These are phyloP conservation scores for Uronychia binucleata DNA, from an alignment of 73 alveolate genomes.

Conservation along the genomic window DNA sequence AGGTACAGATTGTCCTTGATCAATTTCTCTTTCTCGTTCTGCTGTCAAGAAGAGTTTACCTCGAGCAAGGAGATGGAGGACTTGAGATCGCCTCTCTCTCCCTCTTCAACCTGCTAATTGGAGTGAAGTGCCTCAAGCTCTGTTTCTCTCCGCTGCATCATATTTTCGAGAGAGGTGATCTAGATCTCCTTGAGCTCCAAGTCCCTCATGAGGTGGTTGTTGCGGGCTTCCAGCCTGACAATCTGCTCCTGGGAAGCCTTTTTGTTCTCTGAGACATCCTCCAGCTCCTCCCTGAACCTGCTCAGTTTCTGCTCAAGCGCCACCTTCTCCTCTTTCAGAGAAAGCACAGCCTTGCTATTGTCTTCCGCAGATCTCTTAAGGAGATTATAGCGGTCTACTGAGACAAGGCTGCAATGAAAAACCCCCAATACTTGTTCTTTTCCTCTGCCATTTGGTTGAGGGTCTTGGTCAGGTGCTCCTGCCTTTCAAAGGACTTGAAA, in stretches of 20 bases:
- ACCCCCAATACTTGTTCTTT: not conserved
- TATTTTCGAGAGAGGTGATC: not conserved
- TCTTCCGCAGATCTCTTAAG: not conserved
- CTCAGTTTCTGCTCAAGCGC: not conserved
- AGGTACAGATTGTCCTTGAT: not conserved
- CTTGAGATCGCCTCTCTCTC: not conserved
- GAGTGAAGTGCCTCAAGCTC: slow-evolving; percentile 1
- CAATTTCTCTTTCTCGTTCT: slow-evolving; percentile 3
- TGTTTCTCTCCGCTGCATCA: slow-evolving; percentile 5
- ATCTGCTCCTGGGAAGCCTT: not conserved
- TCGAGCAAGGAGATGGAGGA: too few species aligned
- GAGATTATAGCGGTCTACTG: not conserved
- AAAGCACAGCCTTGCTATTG: not conserved
- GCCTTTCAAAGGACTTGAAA: not conserved
- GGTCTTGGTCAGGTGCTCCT: not conserved
- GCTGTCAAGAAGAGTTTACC: too few species aligned
- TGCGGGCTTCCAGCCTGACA: not conserved
- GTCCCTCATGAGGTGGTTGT: not conserved
- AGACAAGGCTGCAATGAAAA: too few species aligned
- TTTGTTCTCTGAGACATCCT: not conserved
- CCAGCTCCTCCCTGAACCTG: not conserved
- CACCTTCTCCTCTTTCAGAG: not conserved
- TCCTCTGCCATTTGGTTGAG: not conserved
- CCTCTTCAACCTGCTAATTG: not conserved
- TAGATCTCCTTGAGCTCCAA: slow-evolving; percentile 11